Evolutionary conservation across 2,329 filamentous ascomycete genomes (phyloP).

Genomic region (Aspergillus quadrilineatus): DNA sequence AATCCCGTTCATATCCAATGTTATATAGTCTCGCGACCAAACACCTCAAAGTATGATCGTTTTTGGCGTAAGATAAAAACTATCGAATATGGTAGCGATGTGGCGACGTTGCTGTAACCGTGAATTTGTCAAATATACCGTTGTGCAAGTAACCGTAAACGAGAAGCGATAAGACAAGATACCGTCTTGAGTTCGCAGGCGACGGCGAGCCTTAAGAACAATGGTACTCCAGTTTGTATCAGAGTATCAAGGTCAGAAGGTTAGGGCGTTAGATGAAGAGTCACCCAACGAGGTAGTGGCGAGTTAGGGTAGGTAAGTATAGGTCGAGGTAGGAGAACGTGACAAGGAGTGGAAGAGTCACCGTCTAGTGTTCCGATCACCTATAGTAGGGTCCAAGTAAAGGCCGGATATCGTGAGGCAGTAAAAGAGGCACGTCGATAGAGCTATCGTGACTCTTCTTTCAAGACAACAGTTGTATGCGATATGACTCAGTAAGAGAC

Average conservation of each 20-base stretch:
- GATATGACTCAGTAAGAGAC: conserved; percentile 26
- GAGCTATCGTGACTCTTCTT: conserved; percentile 21
- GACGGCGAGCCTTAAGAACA: conserved; percentile 32
- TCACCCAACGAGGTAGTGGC: conserved; percentile 8
- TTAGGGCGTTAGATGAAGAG: conserved; percentile 2
- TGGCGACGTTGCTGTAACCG: conserved; percentile 25
- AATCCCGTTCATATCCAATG: conserved; percentile 44
- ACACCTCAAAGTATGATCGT: conserved; percentile 22
- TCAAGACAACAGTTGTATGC: conserved; percentile 13
- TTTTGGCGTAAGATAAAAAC: conserved; percentile 13
- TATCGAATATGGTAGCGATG: conserved; percentile 17
- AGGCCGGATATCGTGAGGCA: conserved; percentile 18
- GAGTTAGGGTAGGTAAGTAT: background rate
- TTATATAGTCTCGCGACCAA: conserved; percentile 26
- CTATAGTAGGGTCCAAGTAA: conserved; percentile 25
- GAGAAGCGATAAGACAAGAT: conserved; percentile 30
- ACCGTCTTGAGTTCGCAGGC: conserved; percentile 33
- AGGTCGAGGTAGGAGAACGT: conserved; percentile 11
- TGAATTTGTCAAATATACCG: conserved; percentile 28
- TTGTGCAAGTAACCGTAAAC: conserved; percentile 33
- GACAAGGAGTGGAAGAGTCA: conserved; percentile 18
- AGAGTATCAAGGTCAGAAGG: conserved; percentile 9
- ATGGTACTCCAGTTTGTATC: conserved; percentile 28
- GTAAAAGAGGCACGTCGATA: conserved; percentile 17
- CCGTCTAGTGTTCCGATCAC: conserved; percentile 28